These are phyloP conservation scores for Neurospora sp. DNA, from an alignment of 495 filamentous ascomycete species.

Conservation along the genomic window DNA sequence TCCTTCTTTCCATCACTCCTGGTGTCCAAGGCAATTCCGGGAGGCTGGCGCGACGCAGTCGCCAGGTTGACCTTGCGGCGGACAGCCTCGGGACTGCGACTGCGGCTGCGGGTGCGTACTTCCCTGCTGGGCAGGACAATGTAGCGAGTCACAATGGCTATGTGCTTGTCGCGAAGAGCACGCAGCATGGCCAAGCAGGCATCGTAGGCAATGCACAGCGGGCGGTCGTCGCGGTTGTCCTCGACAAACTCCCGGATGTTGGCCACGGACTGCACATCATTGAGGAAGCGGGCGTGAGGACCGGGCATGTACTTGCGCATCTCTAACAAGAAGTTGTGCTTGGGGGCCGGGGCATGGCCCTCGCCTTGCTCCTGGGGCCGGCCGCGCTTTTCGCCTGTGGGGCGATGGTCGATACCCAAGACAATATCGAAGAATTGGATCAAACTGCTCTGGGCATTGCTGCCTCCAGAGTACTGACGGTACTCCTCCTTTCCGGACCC, in stretches of 20 bases:
- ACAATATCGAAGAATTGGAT: slow-evolving; percentile 96
- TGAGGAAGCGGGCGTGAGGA: slow-evolving; percentile 77
- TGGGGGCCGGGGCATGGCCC: slow-evolving; percentile 45
- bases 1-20: slow-evolving; percentile 21
- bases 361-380: slow-evolving; percentile 35
- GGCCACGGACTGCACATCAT: slow-evolving; percentile 66
- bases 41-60: slow-evolving; percentile 40
- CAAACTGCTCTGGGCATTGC: slow-evolving; percentile 91
- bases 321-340: slow-evolving; percentile 87
- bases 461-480: slow-evolving; percentile 82
- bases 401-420: slow-evolving; percentile 83
- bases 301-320: slow-evolving; percentile 98
- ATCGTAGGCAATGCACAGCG: slow-evolving; percentile 74
- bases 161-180: slow-evolving; percentile 86
- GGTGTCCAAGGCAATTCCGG: slow-evolving; percentile 24
- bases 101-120: slow-evolving; percentile 36
- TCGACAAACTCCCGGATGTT: slow-evolving; percentile 87
- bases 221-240: slow-evolving; percentile 45
- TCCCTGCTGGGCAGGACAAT: slow-evolving; percentile 64
- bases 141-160: slow-evolving; percentile 92
- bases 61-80: slow-evolving; percentile 55
- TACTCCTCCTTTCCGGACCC: slow-evolving; percentile 60
- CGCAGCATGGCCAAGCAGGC: slow-evolving; percentile 85
- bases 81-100: slow-evolving; percentile 31
- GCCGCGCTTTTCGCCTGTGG: slow-evolving; percentile 61